Percentiles rank a stretch among this genome's conserved stretches.
These are phyloP conservation scores for Chaetomium cochliodes DNA, from an alignment of 495 filamentous ascomycete genomes.

Conservation along the genomic window DNA sequence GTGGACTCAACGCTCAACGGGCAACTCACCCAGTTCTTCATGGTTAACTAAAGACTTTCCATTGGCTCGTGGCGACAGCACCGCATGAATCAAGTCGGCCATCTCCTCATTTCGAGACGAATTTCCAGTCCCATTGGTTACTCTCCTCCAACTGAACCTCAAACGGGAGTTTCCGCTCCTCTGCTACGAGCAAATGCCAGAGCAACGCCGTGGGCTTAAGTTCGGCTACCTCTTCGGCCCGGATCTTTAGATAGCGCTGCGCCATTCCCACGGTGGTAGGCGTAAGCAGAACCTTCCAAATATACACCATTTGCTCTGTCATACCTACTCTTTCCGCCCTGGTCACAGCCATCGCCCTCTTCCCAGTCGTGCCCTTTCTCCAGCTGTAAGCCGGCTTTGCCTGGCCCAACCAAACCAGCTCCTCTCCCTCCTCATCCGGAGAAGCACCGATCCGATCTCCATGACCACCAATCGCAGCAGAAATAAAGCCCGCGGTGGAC, in stretches of 20 bases:
- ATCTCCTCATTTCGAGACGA: too few relatives aligned
- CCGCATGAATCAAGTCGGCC: too few relatives aligned
- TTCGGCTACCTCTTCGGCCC: background rate
- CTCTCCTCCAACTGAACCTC: too few relatives aligned
- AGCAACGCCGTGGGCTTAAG: background rate
- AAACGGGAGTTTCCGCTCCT: background rate
- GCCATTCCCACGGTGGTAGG: background rate
- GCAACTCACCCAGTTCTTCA: too few relatives aligned
- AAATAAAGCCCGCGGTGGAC: too few relatives aligned
- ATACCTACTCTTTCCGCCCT: background rate
- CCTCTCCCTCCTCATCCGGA: background rate
- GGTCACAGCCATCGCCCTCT: background rate
- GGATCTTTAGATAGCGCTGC: background rate
- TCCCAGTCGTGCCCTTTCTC: background rate
- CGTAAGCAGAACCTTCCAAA: background rate
- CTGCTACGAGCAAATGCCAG: conserved; percentile 7
- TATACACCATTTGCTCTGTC: background rate
- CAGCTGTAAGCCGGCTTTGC: background rate
- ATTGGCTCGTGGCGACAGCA: too few relatives aligned
- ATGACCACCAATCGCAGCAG: too few relatives aligned
- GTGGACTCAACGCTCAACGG: too few relatives aligned
- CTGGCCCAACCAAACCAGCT: background rate
- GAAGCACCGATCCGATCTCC: too few relatives aligned
- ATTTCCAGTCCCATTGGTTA: too few relatives aligned
- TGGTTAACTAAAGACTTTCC: too few relatives aligned